Evolutionary conservation across 805 yeast species (phyloP).

Genomic region (Nakazawaea ernobii): DNA sequence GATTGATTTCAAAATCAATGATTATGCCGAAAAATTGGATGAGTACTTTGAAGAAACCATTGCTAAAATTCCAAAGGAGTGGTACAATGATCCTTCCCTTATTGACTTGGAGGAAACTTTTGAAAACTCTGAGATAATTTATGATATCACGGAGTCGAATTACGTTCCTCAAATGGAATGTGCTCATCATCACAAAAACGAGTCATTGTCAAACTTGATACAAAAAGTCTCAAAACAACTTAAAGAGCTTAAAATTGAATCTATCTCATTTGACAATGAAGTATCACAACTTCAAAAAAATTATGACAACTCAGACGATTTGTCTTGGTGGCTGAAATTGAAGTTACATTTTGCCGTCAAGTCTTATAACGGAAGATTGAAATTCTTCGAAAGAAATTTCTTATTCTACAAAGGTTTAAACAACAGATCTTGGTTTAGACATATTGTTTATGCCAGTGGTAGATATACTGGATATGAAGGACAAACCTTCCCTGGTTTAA

Average conservation of each 20-base stretch:
- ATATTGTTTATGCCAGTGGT: slow-evolving; percentile 54
- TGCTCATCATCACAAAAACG: slow-evolving; percentile 14
- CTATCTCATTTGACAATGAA: slow-evolving; percentile 3
- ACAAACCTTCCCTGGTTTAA: slow-evolving; percentile 48
- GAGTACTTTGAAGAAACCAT: slow-evolving; percentile 32
- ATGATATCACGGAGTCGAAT: not conserved
- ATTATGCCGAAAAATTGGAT: slow-evolving; percentile 34
- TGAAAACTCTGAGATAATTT: not conserved
- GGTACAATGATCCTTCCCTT: slow-evolving; percentile 18
- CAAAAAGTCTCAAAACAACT: slow-evolving; percentile 10
- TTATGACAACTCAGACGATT: slow-evolving; percentile 24
- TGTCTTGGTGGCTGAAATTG: slow-evolving; percentile 27
- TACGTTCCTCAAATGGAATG: not conserved
- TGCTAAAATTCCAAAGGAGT: slow-evolving; percentile 30
- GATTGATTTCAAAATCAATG: slow-evolving; percentile 31
- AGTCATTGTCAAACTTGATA: slow-evolving; percentile 22
- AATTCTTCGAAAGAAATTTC: slow-evolving; percentile 39
- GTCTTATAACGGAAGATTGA: slow-evolving; percentile 32
- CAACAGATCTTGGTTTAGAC: slow-evolving; percentile 52
- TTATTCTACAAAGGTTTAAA: slow-evolving; percentile 42
- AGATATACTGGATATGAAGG: slow-evolving; percentile 59
- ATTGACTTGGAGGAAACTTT: not conserved
- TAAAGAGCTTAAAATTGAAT: not conserved
- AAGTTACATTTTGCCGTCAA: slow-evolving; percentile 20
- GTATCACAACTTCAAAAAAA: slow-evolving; percentile 15